Base-by-base conservation (phyloP, 164 flowering plant genomes). In the Chimonanthus salicifolius region DNA sequence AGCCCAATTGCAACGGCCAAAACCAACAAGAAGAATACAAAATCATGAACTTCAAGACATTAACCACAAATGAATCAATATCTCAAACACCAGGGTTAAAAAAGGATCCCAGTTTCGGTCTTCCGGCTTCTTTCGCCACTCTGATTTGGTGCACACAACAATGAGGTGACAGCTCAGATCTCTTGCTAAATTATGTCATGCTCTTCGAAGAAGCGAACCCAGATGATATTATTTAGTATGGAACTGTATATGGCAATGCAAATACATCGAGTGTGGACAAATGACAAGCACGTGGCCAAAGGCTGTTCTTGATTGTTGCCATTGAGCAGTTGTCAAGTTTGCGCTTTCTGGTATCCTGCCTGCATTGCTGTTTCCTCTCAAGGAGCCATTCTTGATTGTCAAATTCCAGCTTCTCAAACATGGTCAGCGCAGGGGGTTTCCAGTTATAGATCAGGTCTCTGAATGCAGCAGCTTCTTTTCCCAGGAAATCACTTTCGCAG, bases 161-260 rank as follows among this genome's bases (percentile, higher is more conserved):
- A 5, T 18, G 10, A 4, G 0, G 13, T 48, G 15, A 64, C 6
- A 11, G 33, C 45, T 44, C 15, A 16, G 11, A 9, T 44, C 50
- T 0, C 49, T 45, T n/a, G 49, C 15, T 21, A 43, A 47, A 21
- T 60, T 9, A 18, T 20, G 58, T 20, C 18, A 11, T 54, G 60
- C 5, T n/a, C 16, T 54, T 54, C 60, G 11, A 33, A 13, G 16
- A 54, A 3, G n/a, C 4, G 11, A 11, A n/a, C 60, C 60, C 16
- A 54, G 60, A 9, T 15, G 15, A 54, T n/a, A 54, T 5, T 5
- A 9, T 8, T 72, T 44, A 90, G 74, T 79, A 88, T 2, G 88
- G 90, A 11, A 87, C 71, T 3, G 86, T 82, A 67, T 68, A 89
- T 0, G 97, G 97, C 67, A 91, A 70, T 3, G 92, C 94, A 77